Evolutionary conservation across 306 rosid species (phyloP), one percentile per base, ranked within the genome.

Genomic region (Medicago arabica): DNA sequence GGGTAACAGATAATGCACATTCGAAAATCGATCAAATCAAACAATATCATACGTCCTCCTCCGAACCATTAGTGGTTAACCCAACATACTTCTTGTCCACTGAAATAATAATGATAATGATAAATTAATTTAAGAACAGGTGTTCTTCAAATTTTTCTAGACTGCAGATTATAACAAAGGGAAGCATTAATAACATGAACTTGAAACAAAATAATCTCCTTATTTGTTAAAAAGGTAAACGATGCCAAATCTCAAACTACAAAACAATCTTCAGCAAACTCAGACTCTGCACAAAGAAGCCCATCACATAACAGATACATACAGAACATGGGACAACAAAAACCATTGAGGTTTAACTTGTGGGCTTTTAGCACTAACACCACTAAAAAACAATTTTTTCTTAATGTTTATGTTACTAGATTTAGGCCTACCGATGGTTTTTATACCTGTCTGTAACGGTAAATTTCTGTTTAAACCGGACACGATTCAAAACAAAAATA

Each of bases 391-490:
- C 41, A 69, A 69, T 11, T 17, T 77, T 9, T 34, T 53, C 63
- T 43, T 17, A 46, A 43, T 1, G 15, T 28, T 10, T 43, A 17
- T n/a, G 41, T 36, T 64, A 18, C 51, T 23, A 16, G 61, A 40
- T 55, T 16, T 46, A 69, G 38, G 18, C 50, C 50, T 17, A 31
- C 7, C 1, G 17, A 77, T 39, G 58, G 36, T 21, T 54, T 54
- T 11, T 34, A 46, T 40, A 76, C 21, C n/a, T n/a, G n/a, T n/a
- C 28, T 39, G 39, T 67, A 77, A 57, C 21, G 53, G 57, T 71
- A 64, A 71, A 62, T 8, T 71, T 21, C 9, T 2, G 38, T 44
- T 58, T 46, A 13, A 66, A 17, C 58, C 9, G 49, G 39, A 53
- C 14, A 40, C 10, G 0, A 38, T 61, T 69, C 11, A 75, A 61